Evolutionary conservation across 192 early-diverging fungal species (phyloP), one percentile per base, ranked within the genome.

Genomic region (Obelidium mucronatum): DNA sequence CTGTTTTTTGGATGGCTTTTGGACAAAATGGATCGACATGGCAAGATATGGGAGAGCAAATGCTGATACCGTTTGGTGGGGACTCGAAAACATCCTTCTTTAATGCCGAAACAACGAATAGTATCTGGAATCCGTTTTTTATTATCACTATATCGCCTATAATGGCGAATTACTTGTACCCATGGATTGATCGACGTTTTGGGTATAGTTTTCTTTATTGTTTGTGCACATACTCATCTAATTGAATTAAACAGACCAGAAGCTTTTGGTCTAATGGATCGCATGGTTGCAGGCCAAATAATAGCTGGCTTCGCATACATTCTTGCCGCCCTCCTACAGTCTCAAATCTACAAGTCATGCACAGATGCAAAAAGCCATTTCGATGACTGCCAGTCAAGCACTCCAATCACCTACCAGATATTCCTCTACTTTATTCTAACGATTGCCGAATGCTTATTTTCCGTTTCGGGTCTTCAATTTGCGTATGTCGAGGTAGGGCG

Each of bases 401-500:
- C 58, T 33, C 26, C 53, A 8, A 72, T 72, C n/a, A 4, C 31
- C 34, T 37, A 31, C 28, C 53, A 39, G 19, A 72, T 72, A 31
- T 17, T 36, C 28, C 36, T 72, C 30, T 90, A 85, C 75, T 83
- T 90, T 73, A 1, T 90, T 30, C 78, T 90, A 31, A 85, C 89
- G 1, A 54, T 85, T 67, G 90, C 85, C 65, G 90, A 91, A 79
- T 81, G 82, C 42, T 53, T 91, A 4, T 81, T 89, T 58, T 88
- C 86, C 28, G 85, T 87, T 68, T 80, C 78, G 31, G 89, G 89
- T 73, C 81, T 89, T 61, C 87, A 91, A 74, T 88, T 91, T 73
- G 81, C 82, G 35, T 90, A 91, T 79, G 79, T 79, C 33, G 83
- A 91, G 68, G 82, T 90, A 33, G 89, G 89, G 73, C 81, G 81